Conservation (phyloP, 805 yeast genomes). For the Pichia cabralensis region DNA sequence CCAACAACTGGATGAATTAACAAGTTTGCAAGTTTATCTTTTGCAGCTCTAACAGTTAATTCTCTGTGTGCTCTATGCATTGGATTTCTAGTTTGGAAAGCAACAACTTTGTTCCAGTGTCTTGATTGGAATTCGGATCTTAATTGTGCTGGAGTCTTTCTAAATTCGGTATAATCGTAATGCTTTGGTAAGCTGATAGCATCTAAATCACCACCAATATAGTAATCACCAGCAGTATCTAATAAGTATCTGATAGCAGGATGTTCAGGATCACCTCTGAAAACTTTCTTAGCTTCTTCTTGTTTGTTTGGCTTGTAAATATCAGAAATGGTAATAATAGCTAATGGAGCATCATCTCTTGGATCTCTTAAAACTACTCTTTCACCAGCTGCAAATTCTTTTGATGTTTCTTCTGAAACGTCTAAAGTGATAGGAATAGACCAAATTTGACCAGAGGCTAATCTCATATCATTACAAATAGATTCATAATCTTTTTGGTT, state of each 20-base stretch:
- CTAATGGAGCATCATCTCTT: conserved; percentile 69
- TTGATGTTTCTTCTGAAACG: conserved; percentile 40
- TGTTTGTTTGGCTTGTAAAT: conserved; percentile 74
- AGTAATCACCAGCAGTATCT: conserved; percentile 70
- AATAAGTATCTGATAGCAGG: conserved; percentile 75
- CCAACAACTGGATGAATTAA: conserved; percentile 97
- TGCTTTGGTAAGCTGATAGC: conserved; percentile 80
- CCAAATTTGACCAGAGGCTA: conserved; percentile 73
- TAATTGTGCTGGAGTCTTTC: conserved; percentile 86
- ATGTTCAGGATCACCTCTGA: conserved; percentile 95
- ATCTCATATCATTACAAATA: conserved; percentile 60
- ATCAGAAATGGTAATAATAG: conserved; percentile 71
- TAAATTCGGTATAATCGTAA: conserved; percentile 78
- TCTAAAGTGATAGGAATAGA: conserved; percentile 90
- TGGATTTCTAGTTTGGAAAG: conserved; percentile 97
- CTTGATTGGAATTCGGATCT: conserved; percentile 72
- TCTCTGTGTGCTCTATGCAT: conserved; percentile 99
- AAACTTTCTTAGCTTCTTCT: conserved; percentile 74
- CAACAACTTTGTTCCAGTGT: conserved; percentile 85
- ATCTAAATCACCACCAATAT: conserved; percentile 81
- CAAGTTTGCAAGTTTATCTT: conserved; percentile 77
- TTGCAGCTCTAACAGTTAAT: conserved; percentile 93
- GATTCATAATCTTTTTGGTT: conserved; percentile 57
- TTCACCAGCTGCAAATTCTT: conserved; percentile 43
- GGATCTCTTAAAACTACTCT: conserved; percentile 71